Evolutionary conservation across 441 rosid species (phyloP), one percentile per base, ranked within the genome.

Genomic region (Populus hybrid): DNA sequence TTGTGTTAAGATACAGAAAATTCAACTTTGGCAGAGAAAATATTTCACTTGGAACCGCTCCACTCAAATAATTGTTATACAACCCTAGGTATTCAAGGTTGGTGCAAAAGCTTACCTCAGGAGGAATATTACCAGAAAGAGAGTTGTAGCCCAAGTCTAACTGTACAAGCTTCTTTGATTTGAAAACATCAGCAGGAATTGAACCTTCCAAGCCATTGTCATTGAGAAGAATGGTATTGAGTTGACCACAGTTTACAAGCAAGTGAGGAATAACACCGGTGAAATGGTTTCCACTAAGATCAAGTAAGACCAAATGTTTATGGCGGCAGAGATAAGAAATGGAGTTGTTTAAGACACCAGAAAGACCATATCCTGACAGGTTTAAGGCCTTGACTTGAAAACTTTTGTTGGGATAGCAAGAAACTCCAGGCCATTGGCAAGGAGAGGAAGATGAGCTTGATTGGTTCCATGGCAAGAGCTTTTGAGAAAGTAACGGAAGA

Each of bases 211-310:
- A 74, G 64, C 74, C 70, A 71, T 84, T 86, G 72, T 77, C 77
- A 40, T 81, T 79, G 73, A 86, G 86, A 75, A 72, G 76, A 76
- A 86, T 53, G 45, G 80, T 73, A 31, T 40, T 66, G 63, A 84
- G 81, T 21, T 80, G 78, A 33, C 82, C 64, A 61, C 86, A 86
- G 71, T 67, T 73, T 10, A 77, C 86, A 64, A 86, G 87, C 73
- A 69, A 56, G 24, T 18, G 69, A 21, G 89, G 89, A 59, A 84
- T 45, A 40, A 28, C 50, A 7, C 86, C 89, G 21, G 82, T 80
- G 79, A 86, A 84, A 53, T 74, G 71, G 81, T 86, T 86, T 77
- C 79, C 84, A 63, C 87, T 83, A 68, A 84, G 87, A 67, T 86
- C 87, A 74, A 84, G 83, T 33, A 82, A 82, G 21, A 53, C 31